A percentile compares a stretch with the other conserved stretches of the same genome.
Conservation (phyloP, 139 green algal species). For the Micromonas commoda region DNA sequence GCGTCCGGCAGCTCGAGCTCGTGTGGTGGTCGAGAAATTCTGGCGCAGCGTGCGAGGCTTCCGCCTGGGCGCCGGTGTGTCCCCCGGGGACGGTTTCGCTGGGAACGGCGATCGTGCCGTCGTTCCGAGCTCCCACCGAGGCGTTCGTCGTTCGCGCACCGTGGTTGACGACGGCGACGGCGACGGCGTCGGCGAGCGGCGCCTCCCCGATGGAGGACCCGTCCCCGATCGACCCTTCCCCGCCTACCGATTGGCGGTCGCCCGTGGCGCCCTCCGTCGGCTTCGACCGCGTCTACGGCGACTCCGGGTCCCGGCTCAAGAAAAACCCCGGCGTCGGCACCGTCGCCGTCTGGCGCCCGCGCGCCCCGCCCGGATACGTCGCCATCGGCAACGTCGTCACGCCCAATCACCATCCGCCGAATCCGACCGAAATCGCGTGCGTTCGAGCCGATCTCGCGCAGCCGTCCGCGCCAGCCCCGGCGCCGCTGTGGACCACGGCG, state of each 20-base stretch:
- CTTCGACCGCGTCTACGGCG: not conserved
- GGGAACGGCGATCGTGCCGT: not conserved
- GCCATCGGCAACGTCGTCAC: not conserved
- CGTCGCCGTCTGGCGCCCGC: not conserved
- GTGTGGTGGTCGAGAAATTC: not conserved
- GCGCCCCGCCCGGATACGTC: not conserved
- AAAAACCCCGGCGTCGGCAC: not conserved
- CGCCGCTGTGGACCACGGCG: not conserved
- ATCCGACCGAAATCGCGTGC: not conserved
- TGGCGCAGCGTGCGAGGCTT: not conserved
- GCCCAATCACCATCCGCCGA: not conserved
- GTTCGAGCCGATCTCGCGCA: not conserved
- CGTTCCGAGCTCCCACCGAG: not conserved
- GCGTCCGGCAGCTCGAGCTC: not conserved
- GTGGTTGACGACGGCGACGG: not conserved
- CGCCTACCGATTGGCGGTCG: not conserved
- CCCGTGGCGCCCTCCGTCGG: not conserved
- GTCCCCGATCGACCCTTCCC: no score
- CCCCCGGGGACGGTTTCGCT: not conserved
- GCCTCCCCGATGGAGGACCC: no score
- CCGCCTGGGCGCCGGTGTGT: not conserved
- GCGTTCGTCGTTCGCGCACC: not conserved
- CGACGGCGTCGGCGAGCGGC: not conserved
- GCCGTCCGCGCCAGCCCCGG: not conserved
- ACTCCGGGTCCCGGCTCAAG: not conserved